Base-by-base conservation (phyloP, 2,329 filamentous ascomycete genomes). In the Colletotrichum horii region DNA sequence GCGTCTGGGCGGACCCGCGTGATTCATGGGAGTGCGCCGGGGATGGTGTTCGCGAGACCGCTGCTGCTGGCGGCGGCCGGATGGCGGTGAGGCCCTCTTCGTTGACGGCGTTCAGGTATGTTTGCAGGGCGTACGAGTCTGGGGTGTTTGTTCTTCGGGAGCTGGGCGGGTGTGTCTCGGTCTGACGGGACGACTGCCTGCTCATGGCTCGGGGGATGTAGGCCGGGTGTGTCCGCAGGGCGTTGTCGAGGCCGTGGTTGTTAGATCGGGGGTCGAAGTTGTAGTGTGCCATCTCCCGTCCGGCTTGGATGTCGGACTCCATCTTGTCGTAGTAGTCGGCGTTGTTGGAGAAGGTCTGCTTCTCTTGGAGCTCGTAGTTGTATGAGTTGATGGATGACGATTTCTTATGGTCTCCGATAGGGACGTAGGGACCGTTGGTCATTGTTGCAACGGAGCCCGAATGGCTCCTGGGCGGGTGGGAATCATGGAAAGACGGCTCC, bases 191-290 rank as follows among this genome's bases (percentile, higher is more conserved):
- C 2, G 76, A 70, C 36, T 79, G 78, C 9, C 83, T 80, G 74
- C 81, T 84, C 70, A 83, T 74, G 9, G 83, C 80, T 6, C 81
- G 82, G 1, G 87, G 86, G 24, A 89, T 84, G 66, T 90, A 90
- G 0, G 89, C 89, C 1, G 85, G 86, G 74, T 90, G 89, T 0
- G 87, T 83, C 0, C 88, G 88, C 56, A 90, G 81, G 1, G 83
- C 83, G 60, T 78, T 83, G 16, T 66, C 70, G 6, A 80, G 79
- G 4, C 78, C 80, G 12, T 78, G 77, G 12, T 74, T 66, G 7
- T 61, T 70, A 0, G 78, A 70, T 24, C 79, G 80, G 0, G 81
- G 81, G 36, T 84, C 80, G 28, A 80, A 80, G 70, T 80, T 79
- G 77, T 84, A 83, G 32, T 80, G 73, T 1, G 74, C 16, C 3